phyloP scores from a whole-genome alignment of 2,329 filamentous ascomycete species.

The Fusarium camptoceras region DNA sequence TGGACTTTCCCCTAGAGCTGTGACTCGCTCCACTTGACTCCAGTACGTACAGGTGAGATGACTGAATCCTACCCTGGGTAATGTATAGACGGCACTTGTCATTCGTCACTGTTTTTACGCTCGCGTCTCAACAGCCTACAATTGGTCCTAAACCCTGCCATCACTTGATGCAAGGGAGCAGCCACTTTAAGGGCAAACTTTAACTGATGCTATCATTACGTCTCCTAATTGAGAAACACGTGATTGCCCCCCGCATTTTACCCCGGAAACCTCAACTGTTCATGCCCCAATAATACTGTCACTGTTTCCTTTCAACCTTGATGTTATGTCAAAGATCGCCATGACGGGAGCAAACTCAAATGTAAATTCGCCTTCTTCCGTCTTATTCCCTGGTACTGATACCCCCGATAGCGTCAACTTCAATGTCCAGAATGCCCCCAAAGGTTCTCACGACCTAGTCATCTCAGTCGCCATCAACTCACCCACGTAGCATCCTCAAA shows the following conservation, averaged over 20 bases:
- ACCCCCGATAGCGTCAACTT: not conserved
- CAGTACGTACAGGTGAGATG: too few species aligned
- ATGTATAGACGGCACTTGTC: too few species aligned
- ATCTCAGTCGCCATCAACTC: conserved; percentile 5
- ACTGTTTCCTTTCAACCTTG: not conserved
- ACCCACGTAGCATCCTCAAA: not conserved
- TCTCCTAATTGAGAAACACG: not conserved
- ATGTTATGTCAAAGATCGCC: not conserved
- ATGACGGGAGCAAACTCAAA: not conserved
- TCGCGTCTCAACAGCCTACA: too few species aligned
- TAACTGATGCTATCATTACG: not conserved
- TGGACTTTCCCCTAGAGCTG: too few species aligned
- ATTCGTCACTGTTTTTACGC: too few species aligned
- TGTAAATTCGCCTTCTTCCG: not conserved
- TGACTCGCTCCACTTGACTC: too few species aligned
- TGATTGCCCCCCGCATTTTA: not conserved
- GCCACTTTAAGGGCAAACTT: not conserved
- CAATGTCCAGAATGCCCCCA: not conserved
- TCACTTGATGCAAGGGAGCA: not conserved
- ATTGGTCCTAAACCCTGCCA: not conserved
- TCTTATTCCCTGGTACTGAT: accelerated
- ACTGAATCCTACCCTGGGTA: too few species aligned
- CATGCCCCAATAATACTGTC: not conserved
- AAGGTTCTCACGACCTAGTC: conserved; percentile 6
- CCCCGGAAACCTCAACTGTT: not conserved